Percentiles rank a stretch among this genome's conserved stretches.
Evolutionary conservation across 108 stramenopile species (phyloP).

Genomic region (Stephanodiscus triporus): DNA sequence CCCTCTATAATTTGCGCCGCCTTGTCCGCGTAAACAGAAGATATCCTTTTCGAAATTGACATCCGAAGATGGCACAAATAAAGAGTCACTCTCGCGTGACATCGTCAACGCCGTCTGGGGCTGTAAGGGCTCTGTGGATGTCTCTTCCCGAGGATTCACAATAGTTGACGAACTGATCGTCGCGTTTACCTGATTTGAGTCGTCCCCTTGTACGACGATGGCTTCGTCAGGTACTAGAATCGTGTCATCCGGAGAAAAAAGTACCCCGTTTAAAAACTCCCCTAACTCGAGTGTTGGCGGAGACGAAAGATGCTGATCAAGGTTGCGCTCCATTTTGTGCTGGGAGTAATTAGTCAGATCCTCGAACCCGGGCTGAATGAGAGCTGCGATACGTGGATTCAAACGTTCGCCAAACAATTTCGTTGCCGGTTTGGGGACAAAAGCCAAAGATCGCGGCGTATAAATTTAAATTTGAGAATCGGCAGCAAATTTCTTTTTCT

Average conservation of each 20-base stretch:
- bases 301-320: background rate
- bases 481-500: no score
- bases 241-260: slow-evolving; percentile 10
- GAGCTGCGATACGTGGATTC: no score
- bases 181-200: no score
- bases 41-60: background rate
- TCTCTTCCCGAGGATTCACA: background rate
- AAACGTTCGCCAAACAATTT: no score
- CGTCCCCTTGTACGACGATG: background rate
- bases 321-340: no score
- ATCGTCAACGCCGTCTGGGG: background rate
- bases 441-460: no score
- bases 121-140: background rate
- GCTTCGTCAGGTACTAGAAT: background rate
- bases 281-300: slow-evolving; percentile 5
- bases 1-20: background rate
- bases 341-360: no score
- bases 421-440: no score
- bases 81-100: background rate
- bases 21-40: background rate
- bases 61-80: background rate
- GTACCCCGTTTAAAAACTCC: slow-evolving; percentile 10
- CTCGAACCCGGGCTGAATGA: no score
- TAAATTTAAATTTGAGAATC: no score
- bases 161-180: background rate